Evolutionary conservation across 192 early-diverging fungal species (phyloP).

Genomic region (Coemansia sp.): DNA sequence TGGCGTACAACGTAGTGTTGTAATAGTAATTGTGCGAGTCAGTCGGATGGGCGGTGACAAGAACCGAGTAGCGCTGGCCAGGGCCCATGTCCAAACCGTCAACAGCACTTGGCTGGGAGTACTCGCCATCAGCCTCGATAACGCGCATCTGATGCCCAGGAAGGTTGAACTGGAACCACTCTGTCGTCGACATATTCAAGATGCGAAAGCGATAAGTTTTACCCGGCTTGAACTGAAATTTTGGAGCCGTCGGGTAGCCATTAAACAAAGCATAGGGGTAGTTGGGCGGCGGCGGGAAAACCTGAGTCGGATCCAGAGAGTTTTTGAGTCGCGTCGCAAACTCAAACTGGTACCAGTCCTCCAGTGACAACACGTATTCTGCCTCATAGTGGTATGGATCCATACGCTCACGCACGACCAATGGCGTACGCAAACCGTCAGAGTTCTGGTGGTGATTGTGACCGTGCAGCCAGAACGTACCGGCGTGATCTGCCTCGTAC

Average conservation of each 20-base stretch:
- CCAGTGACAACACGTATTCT: slow-evolving; percentile 63
- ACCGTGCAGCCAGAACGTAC: slow-evolving; percentile 85
- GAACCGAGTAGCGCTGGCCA: slow-evolving; percentile 78
- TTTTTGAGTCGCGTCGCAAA: slow-evolving; percentile 33
- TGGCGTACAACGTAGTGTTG: slow-evolving; percentile 67
- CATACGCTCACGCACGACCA: slow-evolving; percentile 63
- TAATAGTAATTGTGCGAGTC: slow-evolving; percentile 66
- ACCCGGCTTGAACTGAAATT: slow-evolving; percentile 60
- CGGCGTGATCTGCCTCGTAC: slow-evolving; percentile 54
- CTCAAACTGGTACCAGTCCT: slow-evolving; percentile 67
- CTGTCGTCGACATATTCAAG: slow-evolving; percentile 71
- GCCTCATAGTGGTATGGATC: slow-evolving; percentile 64
- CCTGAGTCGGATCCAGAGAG: slow-evolving; percentile 51
- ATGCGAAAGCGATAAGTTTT: slow-evolving; percentile 82
- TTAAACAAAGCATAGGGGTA: slow-evolving; percentile 62
- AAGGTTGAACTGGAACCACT: slow-evolving; percentile 70
- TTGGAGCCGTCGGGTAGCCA: slow-evolving; percentile 26
- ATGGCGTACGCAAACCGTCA: slow-evolving; percentile 72
- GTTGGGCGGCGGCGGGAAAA: slow-evolving; percentile 62
- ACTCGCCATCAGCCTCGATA: slow-evolving; percentile 76
- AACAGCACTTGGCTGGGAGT: slow-evolving; percentile 57
- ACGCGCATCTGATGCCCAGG: slow-evolving; percentile 73
- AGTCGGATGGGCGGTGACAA: slow-evolving; percentile 65
- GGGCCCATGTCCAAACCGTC: slow-evolving; percentile 60
- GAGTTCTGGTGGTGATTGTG: slow-evolving; percentile 71